Evolutionary conservation across 1,284 basidiomycete species (phyloP), one percentile per base, ranked within the genome.

Genomic region (Agaricales sp.): DNA sequence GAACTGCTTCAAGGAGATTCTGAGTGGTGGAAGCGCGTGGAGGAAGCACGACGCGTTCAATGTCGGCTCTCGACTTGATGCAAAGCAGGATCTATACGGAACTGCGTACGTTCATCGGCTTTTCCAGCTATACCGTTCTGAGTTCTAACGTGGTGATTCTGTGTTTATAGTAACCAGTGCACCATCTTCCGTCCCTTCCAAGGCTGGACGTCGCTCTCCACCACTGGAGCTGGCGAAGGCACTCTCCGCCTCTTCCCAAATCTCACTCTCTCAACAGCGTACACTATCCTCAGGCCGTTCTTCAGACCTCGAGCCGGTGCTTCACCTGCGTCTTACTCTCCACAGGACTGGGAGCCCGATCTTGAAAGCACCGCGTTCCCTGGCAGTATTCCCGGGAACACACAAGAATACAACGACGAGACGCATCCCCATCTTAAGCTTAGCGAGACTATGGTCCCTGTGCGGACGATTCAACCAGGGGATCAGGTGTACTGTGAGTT

Each of bases 181-280:
- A 77, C 81, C 1, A 77, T 88, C 22, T 83, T 88, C 64, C 74
- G 87, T n/a, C 79, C 83, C 0, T 82, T 82, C 73, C 86, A 90
- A 60, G 84, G 84, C 2, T 82, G 85, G 87, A 80, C 78, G 0
- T 75, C 77, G 4, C 66, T 91, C 50, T 82, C 81, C 0, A 60
- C 59, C 23, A 85, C 84, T 0, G 76, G 75, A 0, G 74, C 80
- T 0, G 67, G 68, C 3, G 81, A 90, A 59, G 88, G 89, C 11
- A 84, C 82, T 0, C 63, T 85, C 2, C 67, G 69, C 1, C 75
- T 85, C 16, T 70, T 77, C 24, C 82, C 84, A 0, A 63, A 75
- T 57, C 61, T 86, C 20, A 64, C 66, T 12, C 70, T 80, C 44
- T 64, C 76, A 25, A 73, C 77, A 0, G 81, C 87, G 0, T 92